Percentiles rank a stretch among this genome's conserved stretches.
These are phyloP conservation scores for Candida parachauliodes DNA, from an alignment of 805 yeast genomes.

Conservation along the genomic window DNA sequence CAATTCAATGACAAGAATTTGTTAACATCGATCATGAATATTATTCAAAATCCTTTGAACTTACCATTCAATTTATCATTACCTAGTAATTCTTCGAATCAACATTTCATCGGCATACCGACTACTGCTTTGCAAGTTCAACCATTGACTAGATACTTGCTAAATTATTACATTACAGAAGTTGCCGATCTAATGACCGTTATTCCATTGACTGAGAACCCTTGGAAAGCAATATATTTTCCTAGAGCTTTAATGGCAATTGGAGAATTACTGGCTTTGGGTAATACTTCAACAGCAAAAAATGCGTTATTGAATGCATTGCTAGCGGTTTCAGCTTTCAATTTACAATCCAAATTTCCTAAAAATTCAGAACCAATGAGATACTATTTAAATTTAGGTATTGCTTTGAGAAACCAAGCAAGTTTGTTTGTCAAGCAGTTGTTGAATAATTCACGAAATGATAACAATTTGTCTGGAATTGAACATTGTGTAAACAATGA, in stretches of 20 bases:
- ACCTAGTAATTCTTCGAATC: conserved; percentile 17
- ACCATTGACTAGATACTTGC: conserved; percentile 67
- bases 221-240: conserved; percentile 84
- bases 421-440: conserved; percentile 61
- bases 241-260: conserved; percentile 80
- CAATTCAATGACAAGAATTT: conserved; percentile 35
- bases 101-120: conserved; percentile 40
- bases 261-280: conserved; percentile 74
- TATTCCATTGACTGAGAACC: conserved; percentile 67
- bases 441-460: conserved; percentile 26
- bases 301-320: conserved; percentile 76
- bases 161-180: conserved; percentile 67
- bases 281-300: conserved; percentile 70
- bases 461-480: conserved; percentile 30
- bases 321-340: conserved; percentile 78
- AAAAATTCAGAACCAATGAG: conserved; percentile 64
- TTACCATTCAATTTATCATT: conserved; percentile 41
- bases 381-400: conserved; percentile 68
- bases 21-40: conserved; percentile 55
- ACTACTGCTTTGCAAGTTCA: conserved; percentile 59
- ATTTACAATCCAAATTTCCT: conserved; percentile 67
- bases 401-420: conserved; percentile 72
- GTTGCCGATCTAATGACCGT: conserved; percentile 81
- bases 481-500: conserved; percentile 48
- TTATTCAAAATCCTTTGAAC: conserved; percentile 36